A percentile compares a stretch with the other conserved stretches of the same genome.
Conservation (phyloP, 441 rosid genomes). For the Rhodomyrtus psidioides region DNA sequence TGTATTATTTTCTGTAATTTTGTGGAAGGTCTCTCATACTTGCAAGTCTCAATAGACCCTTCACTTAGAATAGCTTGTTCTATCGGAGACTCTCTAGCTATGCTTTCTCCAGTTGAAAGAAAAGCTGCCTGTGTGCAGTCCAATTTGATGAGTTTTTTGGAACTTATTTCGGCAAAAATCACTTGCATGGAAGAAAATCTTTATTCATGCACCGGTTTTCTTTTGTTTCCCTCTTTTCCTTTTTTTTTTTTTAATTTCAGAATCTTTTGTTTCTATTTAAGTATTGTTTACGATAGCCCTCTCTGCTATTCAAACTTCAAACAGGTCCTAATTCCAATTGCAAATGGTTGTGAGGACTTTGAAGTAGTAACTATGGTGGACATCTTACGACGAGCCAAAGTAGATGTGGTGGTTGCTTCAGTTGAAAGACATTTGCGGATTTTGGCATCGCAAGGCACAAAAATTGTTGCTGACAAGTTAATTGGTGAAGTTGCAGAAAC, state of each 20-base stretch:
- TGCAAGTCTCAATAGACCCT: not conserved
- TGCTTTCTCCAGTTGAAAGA: not conserved
- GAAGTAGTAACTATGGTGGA: slow-evolving; percentile 70
- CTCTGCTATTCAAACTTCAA: slow-evolving; percentile 6
- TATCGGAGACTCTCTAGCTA: not conserved
- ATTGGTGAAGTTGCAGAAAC: slow-evolving; percentile 51
- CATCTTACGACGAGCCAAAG: slow-evolving; percentile 76
- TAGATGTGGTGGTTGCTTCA: slow-evolving; percentile 77
- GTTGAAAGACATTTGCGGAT: slow-evolving; percentile 57
- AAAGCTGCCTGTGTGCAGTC: not conserved
- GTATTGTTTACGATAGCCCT: not conserved
- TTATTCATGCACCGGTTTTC: not conserved
- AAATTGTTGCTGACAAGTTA: slow-evolving; percentile 72
- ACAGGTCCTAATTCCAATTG: slow-evolving; percentile 82
- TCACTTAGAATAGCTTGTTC: not conserved
- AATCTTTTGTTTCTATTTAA: not conserved
- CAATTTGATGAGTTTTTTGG: not conserved
- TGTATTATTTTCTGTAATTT: not conserved
- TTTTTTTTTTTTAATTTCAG: not conserved
- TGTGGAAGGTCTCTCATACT: not conserved
- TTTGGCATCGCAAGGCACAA: slow-evolving; percentile 67
- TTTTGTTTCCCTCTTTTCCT: not conserved
- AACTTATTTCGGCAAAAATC: not conserved
- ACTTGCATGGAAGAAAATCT: not conserved
- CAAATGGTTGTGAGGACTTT: slow-evolving; percentile 80